Base-by-base conservation (phyloP, 768 basidiomycete species). In the Kwoniella botswanensis region DNA sequence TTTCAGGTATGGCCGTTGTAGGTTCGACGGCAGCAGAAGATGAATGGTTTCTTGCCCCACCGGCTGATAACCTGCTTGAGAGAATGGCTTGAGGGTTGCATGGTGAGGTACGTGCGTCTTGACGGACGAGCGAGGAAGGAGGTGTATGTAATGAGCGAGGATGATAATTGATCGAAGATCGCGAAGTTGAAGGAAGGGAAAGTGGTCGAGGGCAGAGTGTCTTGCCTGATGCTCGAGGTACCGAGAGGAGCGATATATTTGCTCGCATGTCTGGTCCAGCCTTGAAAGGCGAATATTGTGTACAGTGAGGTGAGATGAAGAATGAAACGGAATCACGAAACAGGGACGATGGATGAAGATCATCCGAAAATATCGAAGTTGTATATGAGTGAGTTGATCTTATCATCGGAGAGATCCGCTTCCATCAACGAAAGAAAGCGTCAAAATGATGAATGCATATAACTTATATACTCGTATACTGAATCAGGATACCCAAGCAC, bases 1-100 rank as follows among this genome's bases (percentile, higher is more conserved):
- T 79, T 17, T 57, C 54, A 29, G 74, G 73, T 42, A 74, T 70
- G 5, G 63, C 63, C 17, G 35, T 21, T 7, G 15, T 4, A 15
- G 59, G 35, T 53, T 68, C 67, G 9, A 12, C 26, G 4, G 42
- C 42, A 56, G 65, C 13, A 6, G 55, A 21, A 26, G 65, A 43
- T 22, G 65, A 50, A 15, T 50, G 46, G 18, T 13, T 50, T 2
- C 46, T 50, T 18, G 46, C 12, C 18, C 46, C 15, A 4, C 46
- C 13, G 18, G 10, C 18, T 15, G 12, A 13, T 50, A 15, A 12
- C 13, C 46, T 50, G 18, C 35, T 35, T 35, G 7, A 35, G 35
- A 35, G 3, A 35, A 35, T 35, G 46, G 18, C 46, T 18, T 50
- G 46, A 15, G 46, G 46, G 12, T 50, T 50, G 46, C 12, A 18